A percentile compares a stretch with the other conserved stretches of the same genome.
Evolutionary conservation across 495 filamentous ascomycete genomes (phyloP).

Genomic region (Penicillium cataractarum): DNA sequence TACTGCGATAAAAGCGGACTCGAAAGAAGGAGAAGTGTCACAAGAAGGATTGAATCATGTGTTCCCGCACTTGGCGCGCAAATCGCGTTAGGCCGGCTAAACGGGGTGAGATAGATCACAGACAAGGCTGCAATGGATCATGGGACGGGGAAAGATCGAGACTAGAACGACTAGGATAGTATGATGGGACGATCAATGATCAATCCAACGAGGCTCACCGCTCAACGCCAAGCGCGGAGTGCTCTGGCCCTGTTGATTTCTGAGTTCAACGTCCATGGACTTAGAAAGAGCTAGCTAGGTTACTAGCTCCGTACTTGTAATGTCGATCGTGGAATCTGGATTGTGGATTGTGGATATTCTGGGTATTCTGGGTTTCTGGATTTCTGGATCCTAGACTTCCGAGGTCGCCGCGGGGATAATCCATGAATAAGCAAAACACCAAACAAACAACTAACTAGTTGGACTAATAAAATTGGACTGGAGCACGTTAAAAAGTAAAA

Average conservation of each 20-base stretch:
- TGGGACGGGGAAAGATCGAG: not conserved
- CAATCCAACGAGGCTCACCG: conserved; percentile 1
- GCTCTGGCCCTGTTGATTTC: not conserved
- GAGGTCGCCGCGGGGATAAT: not conserved
- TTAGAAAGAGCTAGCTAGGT: not conserved
- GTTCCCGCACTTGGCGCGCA: conserved; percentile 47
- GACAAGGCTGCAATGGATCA: not conserved
- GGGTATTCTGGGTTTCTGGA: too few relatives aligned
- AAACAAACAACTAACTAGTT: not conserved
- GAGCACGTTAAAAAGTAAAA: not conserved
- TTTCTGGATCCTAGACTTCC: not conserved
- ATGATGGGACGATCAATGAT: not conserved
- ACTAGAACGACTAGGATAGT: not conserved
- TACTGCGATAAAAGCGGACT: not conserved
- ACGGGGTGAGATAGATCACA: not conserved
- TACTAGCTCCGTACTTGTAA: not conserved
- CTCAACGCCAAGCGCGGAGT: not conserved
- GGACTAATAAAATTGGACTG: too few relatives aligned
- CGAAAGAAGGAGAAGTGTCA: not conserved
- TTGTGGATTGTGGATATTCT: too few relatives aligned
- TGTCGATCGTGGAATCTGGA: not conserved
- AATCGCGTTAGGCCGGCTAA: conserved; percentile 17
- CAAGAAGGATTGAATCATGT: conserved; percentile 41
- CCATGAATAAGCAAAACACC: not conserved
- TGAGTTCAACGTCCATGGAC: not conserved